Evolutionary conservation across 1,284 basidiomycete genomes (phyloP), one percentile per base, ranked within the genome.

Genomic region (Pseudozyma flocculosa): DNA sequence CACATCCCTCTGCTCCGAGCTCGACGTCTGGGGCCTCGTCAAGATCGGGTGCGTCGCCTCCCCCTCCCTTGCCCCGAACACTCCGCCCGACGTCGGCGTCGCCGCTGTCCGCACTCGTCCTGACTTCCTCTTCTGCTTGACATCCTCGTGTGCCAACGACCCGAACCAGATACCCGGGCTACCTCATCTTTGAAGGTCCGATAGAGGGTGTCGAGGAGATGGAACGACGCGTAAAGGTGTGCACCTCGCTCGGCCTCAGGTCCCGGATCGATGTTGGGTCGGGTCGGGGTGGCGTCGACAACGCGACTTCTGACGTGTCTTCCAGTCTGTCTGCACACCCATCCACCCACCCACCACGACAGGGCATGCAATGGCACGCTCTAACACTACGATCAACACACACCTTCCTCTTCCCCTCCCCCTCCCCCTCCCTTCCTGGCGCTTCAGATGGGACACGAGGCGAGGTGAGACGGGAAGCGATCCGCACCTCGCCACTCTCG

Each of bases 181-280:
- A 54, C 26, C 60, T 72, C 7, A 59, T 54, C 44, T 72, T 70
- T 43, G 70, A 72, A 46, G 70, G 70, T n/a, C 43, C 48, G 10
- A 10, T 42, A 0, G 26, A 41, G 2, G 54, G 56, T 7, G 68
- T 72, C 18, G 64, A 61, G 13, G 64, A 72, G 40, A 68, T 72
- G 45, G 48, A 65, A 1, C 44, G 58, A 7, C 36, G 64, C 5
- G 54, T 70, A 34, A 72, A 70, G 32, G 61, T 42, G 15, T 34
- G 68, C 11, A 67, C 70, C 40, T 72, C 68, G 70, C 64, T 64
- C 26, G 70, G 64, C 2, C 46, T 72, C 17, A 48, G 52, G 34
- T 51, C 65, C 2, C 48, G 64, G 3, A 43, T 54, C 13, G 49
- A 70, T 4, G 54, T 43, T 13, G 40, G 24, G 4, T 60, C 17